Evolutionary conservation across 805 yeast genomes (phyloP).

Genomic region (Candida wancherniae): DNA sequence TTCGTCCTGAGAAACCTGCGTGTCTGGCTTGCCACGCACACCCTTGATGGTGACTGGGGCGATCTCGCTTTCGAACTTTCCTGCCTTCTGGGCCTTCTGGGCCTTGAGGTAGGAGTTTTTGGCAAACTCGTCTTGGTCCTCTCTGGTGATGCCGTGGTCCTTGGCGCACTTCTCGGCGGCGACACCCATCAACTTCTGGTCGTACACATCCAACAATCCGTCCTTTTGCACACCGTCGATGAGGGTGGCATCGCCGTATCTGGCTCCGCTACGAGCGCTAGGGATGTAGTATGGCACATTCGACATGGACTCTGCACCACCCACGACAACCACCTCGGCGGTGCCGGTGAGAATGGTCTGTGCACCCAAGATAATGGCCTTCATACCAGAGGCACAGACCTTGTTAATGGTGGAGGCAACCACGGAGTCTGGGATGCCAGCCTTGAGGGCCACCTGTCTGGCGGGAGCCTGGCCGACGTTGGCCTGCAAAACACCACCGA

Average conservation of each 20-base stretch:
- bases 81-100: conserved; percentile 68
- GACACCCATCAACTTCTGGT: conserved; percentile 87
- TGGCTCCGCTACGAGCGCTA: conserved; percentile 78
- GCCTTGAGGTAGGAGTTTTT: conserved; percentile 82
- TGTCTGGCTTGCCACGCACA: conserved; percentile 80
- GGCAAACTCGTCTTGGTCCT: conserved; percentile 87
- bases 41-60: conserved; percentile 89
- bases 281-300: conserved; percentile 92
- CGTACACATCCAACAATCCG: conserved; percentile 91
- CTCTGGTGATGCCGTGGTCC: conserved; percentile 73
- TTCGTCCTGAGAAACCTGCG: conserved; percentile 70
- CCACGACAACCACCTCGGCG: conserved; percentile 91
- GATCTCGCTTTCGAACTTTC: conserved; percentile 80
- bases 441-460: conserved; percentile 89
- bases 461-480: conserved; percentile 97
- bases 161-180: conserved; percentile 95
- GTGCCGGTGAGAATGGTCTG: conserved; percentile 84
- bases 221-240: conserved; percentile 91
- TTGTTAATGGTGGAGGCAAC: conserved; percentile 91
- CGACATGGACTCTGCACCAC: conserved; percentile 98
- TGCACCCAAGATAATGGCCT: conserved; percentile 85
- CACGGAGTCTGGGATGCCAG: conserved; percentile 77
- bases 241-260: conserved; percentile 75
- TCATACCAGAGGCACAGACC: conserved; percentile 96
- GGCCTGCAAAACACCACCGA: conserved; percentile 91